Conservation (phyloP, 2,329 filamentous ascomycete genomes). For the Sarocladium strictum region DNA sequence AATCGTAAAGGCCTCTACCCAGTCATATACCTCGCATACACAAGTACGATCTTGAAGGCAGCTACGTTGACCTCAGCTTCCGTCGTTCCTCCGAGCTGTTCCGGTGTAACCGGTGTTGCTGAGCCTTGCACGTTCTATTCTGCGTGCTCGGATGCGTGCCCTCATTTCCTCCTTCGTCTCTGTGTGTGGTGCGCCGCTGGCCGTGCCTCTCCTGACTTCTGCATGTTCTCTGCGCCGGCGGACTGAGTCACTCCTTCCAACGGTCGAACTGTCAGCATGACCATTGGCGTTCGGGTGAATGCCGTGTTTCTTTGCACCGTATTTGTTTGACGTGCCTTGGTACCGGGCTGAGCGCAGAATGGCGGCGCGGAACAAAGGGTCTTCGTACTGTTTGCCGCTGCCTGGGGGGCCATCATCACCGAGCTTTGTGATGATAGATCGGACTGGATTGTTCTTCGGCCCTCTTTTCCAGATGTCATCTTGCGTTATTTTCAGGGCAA, state of each 20-base stretch:
- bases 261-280: background rate
- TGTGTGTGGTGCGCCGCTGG: background rate
- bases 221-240: background rate
- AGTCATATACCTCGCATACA: too few species aligned
- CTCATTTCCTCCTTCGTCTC: background rate
- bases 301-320: conserved; percentile 11
- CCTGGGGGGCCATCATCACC: conserved; percentile 1
- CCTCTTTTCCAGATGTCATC: conserved; percentile 11
- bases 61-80: too few species aligned
- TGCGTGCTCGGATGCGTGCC: background rate
- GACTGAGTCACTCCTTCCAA: background rate
- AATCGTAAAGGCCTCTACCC: too few species aligned
- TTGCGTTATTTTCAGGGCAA: conserved; percentile 16
- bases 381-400: conserved; percentile 15
- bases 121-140: background rate
- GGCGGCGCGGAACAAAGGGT: conserved; percentile 22
- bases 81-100: background rate
- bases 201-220: background rate
- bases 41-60: too few species aligned
- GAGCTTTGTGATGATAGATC: conserved; percentile 1
- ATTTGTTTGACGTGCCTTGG: conserved; percentile 17
- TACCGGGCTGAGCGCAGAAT: conserved; percentile 21
- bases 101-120: background rate
- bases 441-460: background rate
- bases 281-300: background rate